phyloP scores from a whole-genome alignment of 345 rosid genomes.

The Arabis alpina region DNA sequence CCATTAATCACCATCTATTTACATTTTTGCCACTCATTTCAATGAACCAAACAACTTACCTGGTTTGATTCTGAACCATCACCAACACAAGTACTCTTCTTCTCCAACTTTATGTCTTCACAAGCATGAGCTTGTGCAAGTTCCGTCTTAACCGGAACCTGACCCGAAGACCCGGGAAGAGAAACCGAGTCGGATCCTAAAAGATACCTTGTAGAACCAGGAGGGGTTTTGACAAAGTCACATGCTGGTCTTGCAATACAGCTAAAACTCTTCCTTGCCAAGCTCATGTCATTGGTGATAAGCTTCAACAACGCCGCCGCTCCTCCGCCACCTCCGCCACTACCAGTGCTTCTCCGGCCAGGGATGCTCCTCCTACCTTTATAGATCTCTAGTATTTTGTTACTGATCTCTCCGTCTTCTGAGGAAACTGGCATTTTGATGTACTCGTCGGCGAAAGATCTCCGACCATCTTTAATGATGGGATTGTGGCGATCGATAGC shows the following conservation, averaged over 20 bases:
- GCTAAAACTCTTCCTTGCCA: slow-evolving; percentile 50
- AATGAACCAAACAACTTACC: slow-evolving; percentile 38
- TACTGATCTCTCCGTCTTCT: slow-evolving; percentile 26
- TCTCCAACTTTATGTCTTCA: slow-evolving; percentile 19
- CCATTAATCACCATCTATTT: slow-evolving; percentile 20
- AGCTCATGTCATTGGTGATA: slow-evolving; percentile 28
- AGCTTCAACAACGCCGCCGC: slow-evolving; percentile 36
- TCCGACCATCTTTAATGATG: slow-evolving; percentile 61
- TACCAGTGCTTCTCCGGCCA: slow-evolving; percentile 25
- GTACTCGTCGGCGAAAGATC: slow-evolving; percentile 44
- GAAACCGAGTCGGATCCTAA: slow-evolving; percentile 50
- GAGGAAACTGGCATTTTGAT: slow-evolving; percentile 37
- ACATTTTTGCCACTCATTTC: slow-evolving; percentile 19
- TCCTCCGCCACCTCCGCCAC: slow-evolving; percentile 25
- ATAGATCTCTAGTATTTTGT: slow-evolving; percentile 26
- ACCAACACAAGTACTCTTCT: slow-evolving; percentile 15
- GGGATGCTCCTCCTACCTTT: slow-evolving; percentile 40
- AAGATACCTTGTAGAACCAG: slow-evolving; percentile 74
- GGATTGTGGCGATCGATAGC: slow-evolving; percentile 89
- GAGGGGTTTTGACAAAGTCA: slow-evolving; percentile 59
- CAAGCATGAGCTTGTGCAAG: not conserved
- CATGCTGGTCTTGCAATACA: slow-evolving; percentile 43
- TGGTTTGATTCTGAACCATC: slow-evolving; percentile 25
- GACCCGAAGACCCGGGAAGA: slow-evolving; percentile 50
- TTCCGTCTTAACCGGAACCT: slow-evolving; percentile 45